Evolutionary conservation across 139 green algal species (phyloP).

Genomic region (Axilococcus clingmanii): DNA sequence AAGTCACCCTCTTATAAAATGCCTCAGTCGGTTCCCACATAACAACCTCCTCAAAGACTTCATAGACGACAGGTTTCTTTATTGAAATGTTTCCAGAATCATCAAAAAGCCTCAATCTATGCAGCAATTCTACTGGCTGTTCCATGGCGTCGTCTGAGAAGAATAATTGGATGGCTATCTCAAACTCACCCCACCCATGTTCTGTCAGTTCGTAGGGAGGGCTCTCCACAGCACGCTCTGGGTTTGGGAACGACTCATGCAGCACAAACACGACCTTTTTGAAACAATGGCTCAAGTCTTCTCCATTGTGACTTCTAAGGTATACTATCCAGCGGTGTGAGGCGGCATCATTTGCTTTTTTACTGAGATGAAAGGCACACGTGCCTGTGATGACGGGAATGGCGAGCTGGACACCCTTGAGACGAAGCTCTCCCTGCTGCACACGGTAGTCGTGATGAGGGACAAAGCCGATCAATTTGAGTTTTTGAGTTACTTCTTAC

Average conservation of each 20-base stretch:
- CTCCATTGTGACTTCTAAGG: constrained; percentile 50
- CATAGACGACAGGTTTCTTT: constrained; percentile 19
- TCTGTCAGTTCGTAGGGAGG: constrained; percentile 62
- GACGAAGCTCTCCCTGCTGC: constrained; percentile 23
- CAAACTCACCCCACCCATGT: constrained; percentile 94
- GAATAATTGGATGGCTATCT: constrained; percentile 69
- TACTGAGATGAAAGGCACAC: constrained; percentile 76
- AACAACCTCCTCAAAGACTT: constrained; percentile 87
- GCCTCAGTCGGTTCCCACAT: constrained; percentile 69
- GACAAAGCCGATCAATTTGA: too few relatives aligned
- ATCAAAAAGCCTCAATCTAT: constrained; percentile 63
- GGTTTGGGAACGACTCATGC: constrained; percentile 78
- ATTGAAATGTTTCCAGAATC: neutral
- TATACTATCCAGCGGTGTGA: constrained; percentile 94
- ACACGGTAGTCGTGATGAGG: too few relatives aligned
- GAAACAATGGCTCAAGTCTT: constrained; percentile 75
- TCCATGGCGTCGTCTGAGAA: constrained; percentile 62
- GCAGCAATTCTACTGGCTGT: constrained; percentile 57
- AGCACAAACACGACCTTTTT: constrained; percentile 82
- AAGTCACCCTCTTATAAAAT: constrained; percentile 55
- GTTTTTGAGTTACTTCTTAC: constrained; percentile 2
- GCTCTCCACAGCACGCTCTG: constrained; percentile 35
- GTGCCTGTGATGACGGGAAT: constrained; percentile 73
- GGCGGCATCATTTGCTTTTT: constrained; percentile 69
- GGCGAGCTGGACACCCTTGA: constrained; percentile 59